phyloP scores from a whole-genome alignment of 2,329 filamentous ascomycete species.

The Aspergillus sp. region DNA sequence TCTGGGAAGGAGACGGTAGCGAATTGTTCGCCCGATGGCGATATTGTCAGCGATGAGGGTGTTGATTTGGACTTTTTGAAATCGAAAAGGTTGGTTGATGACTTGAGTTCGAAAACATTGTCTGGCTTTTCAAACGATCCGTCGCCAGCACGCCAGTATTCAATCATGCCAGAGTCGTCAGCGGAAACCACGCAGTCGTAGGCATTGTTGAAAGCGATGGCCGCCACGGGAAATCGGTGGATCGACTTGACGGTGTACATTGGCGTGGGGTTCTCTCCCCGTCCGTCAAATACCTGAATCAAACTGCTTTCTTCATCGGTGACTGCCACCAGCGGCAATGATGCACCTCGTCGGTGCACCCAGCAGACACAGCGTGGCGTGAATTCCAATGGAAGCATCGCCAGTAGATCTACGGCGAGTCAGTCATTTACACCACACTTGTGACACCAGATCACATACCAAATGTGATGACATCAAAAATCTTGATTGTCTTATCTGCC shows the following conservation, averaged over 20 bases:
- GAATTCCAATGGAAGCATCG: conserved; percentile 75
- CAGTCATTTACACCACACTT: conserved; percentile 2
- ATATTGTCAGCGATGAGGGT: conserved; percentile 76
- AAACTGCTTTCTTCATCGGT: conserved; percentile 68
- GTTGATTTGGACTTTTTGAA: conserved; percentile 93
- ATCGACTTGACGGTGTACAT: conserved; percentile 73
- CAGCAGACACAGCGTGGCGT: conserved; percentile 79
- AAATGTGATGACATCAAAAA: conserved; percentile 72
- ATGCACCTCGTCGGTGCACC: conserved; percentile 85
- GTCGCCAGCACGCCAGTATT: conserved; percentile 81
- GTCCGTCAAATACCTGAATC: conserved; percentile 82
- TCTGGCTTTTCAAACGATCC: conserved; percentile 84
- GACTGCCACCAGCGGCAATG: conserved; percentile 77
- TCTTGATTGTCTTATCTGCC: conserved; percentile 42
- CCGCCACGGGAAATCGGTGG: conserved; percentile 74
- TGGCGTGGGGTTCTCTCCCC: conserved; percentile 72
- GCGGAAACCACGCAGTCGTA: conserved; percentile 89
- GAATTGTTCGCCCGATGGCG: conserved; percentile 80
- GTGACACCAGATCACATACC: conserved; percentile 36
- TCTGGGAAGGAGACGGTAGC: conserved; percentile 89
- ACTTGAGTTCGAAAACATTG: conserved; percentile 89
- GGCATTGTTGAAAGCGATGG: conserved; percentile 84
- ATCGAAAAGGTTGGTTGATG: conserved; percentile 87
- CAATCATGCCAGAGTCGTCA: conserved; percentile 87
- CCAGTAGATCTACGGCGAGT: conserved; percentile 60